Evolutionary conservation across 805 yeast species (phyloP).

Genomic region (Cyberlindnera sargentensis): DNA sequence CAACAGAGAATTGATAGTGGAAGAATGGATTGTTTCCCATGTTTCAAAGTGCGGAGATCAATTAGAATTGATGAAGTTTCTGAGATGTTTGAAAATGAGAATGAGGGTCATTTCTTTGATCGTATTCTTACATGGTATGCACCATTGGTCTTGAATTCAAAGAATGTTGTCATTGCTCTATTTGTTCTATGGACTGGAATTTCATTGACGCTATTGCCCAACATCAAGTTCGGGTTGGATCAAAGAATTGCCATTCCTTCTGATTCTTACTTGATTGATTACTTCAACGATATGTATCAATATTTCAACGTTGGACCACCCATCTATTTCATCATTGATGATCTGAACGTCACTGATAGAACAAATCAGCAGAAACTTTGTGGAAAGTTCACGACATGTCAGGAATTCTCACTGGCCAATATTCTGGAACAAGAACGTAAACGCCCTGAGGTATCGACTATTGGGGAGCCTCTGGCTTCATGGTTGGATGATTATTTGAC

Average conservation of each 20-base stretch:
- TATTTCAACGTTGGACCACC: conserved; percentile 90
- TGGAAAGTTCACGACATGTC: conserved; percentile 82
- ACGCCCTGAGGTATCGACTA: conserved; percentile 53
- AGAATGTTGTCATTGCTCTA: conserved; percentile 40
- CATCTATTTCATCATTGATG: conserved; percentile 72
- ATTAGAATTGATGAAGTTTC: conserved; percentile 17
- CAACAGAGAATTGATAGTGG: conserved; percentile 52
- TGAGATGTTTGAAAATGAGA: conserved; percentile 22
- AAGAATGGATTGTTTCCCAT: conserved; percentile 57
- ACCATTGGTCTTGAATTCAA: conserved; percentile 46
- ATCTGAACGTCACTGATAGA: conserved; percentile 54
- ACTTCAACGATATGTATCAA: conserved; percentile 67
- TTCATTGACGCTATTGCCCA: conserved; percentile 64
- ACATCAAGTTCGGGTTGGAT: conserved; percentile 72
- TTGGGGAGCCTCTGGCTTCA: conserved; percentile 77
- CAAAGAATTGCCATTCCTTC: conserved; percentile 83
- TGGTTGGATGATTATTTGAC: conserved; percentile 91
- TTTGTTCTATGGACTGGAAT: conserved; percentile 62
- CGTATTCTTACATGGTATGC: conserved; percentile 39
- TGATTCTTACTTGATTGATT: conserved; percentile 73
- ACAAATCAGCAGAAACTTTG: conserved; percentile 68
- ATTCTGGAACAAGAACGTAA: conserved; percentile 79
- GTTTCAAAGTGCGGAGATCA: conserved; percentile 28
- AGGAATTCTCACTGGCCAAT: conserved; percentile 70
- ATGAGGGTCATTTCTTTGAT: conserved; percentile 30